Percentiles rank a stretch among this genome's conserved stretches.
phyloP scores from a whole-genome alignment of 768 basidiomycete species.

The Galerina marginata region DNA sequence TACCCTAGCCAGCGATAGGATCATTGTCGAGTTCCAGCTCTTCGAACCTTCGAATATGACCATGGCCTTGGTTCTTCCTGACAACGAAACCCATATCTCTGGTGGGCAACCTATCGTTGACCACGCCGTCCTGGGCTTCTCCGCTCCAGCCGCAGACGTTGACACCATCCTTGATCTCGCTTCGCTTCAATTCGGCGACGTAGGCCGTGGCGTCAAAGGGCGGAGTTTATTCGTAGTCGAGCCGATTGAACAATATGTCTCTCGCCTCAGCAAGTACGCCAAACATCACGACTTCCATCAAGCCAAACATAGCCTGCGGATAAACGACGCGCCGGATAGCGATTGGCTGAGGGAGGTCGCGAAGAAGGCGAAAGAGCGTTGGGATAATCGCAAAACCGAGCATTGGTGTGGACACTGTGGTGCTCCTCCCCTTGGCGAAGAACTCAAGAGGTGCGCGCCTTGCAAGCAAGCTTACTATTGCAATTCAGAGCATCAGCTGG shows the following conservation, averaged over 20 bases:
- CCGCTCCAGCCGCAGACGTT: conserved; percentile 3
- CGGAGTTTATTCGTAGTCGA: conserved; percentile 29
- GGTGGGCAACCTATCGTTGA: conserved; percentile 10
- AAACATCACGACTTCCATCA: conserved; percentile 20
- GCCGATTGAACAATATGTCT: conserved; percentile 16
- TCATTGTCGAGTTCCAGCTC: conserved; percentile 26
- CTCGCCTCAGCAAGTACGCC: conserved; percentile 21
- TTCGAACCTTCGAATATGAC: conserved; percentile 14
- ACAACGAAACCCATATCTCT: conserved; percentile 17
- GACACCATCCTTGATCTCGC: conserved; percentile 29
- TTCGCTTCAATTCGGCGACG: conserved; percentile 29
- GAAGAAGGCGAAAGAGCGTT: conserved; percentile 20
- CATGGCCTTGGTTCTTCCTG: conserved; percentile 13
- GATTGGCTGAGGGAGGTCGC: conserved; percentile 19
- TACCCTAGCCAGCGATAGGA: conserved; percentile 11
- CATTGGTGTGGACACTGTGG: conserved; percentile 32
- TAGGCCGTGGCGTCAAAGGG: conserved; percentile 26
- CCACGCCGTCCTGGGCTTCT: conserved; percentile 27
- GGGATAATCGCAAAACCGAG: conserved; percentile 22
- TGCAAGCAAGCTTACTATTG: conserved; percentile 26
- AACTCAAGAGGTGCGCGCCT: conserved; percentile 20
- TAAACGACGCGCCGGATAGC: conserved; percentile 15
- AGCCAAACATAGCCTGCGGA: conserved; percentile 11
- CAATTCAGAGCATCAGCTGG: conserved; percentile 24
- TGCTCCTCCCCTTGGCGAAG: conserved; percentile 17